Base-by-base conservation (phyloP, 768 basidiomycete species). In the Pulveroboletus ravenelii region DNA sequence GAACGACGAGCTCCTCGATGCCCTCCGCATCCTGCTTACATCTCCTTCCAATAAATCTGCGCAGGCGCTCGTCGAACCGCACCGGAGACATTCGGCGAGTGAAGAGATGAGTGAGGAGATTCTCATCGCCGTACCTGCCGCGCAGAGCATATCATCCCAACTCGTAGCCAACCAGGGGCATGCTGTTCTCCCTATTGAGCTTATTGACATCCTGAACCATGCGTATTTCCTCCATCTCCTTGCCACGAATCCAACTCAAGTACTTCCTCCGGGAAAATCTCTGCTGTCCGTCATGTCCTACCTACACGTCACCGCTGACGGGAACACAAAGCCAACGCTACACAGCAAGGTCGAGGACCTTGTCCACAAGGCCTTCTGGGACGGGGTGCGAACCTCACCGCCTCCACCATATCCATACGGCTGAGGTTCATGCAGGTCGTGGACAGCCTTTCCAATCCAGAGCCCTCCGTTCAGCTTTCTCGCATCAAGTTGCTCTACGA, bases 201-300 rank as follows among this genome's bases (percentile, higher is more conserved):
- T 87, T 18, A 58, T 82, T 12, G 71, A 81, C 31, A 55, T 73
- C 34, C 67, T 87, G 42, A 78, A 86, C 54, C 74, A 84, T 51
- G 73, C 78, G 0, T 83, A 82, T 62, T 82, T 85, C 55, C 74
- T 89, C 9, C 84, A 87, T 60, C 55, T 79, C n/a, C 78, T 89
- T 10, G 80, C 81, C 4, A 83, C 77, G 3, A 78, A 87, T 37
- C 79, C 84, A 6, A 59, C 70, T 0, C 75, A 72, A 40, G 74
- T 85, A 8, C 68, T 89, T n/a, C 84, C 87, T 3, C 78, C 81
- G 1, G 84, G 83, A 45, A 89, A 89, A 64, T 85, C 85, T 1
- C 69, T 88, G 5, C 65, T 88, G 5, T 85, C 87, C 8, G 76
- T 82, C 70, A 70, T 89, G 63, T 69, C 74, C 17, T 58, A 59